Conservation (phyloP, 768 basidiomycete species). For the Suillus alpinus region DNA sequence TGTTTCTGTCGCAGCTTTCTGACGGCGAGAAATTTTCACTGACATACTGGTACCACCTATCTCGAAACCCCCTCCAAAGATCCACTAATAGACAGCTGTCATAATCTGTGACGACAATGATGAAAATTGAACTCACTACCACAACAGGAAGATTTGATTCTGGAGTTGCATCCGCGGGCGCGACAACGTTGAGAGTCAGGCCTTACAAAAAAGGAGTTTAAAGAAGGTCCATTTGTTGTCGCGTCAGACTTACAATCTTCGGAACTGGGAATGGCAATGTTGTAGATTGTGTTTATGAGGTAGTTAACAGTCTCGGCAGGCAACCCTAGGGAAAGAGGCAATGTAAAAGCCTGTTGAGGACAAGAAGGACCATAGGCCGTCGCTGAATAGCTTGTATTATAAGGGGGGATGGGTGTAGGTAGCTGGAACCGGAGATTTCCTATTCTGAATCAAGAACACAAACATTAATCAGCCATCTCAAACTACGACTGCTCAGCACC, state of each 20-base stretch:
- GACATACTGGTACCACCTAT: slow-evolving; percentile 21
- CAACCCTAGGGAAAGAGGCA: slow-evolving; percentile 14
- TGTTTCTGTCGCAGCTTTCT: background rate
- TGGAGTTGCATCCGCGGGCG: slow-evolving; percentile 39
- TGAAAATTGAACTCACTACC: slow-evolving; percentile 36
- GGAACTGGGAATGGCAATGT: slow-evolving; percentile 28
- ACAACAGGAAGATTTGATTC: slow-evolving; percentile 50
- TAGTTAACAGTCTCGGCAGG: slow-evolving; percentile 16
- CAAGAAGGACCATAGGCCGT: slow-evolving; percentile 36
- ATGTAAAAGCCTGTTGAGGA: slow-evolving; percentile 30
- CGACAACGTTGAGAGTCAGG: slow-evolving; percentile 51
- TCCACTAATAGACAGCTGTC: slow-evolving; percentile 21
- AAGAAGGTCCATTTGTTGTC: background rate
- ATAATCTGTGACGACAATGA: background rate
- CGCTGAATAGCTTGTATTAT: slow-evolving; percentile 33
- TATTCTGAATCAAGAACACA: slow-evolving; percentile 17
- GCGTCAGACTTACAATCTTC: slow-evolving; percentile 44
- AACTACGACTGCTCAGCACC: slow-evolving; percentile 6
- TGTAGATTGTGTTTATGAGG: slow-evolving; percentile 28
- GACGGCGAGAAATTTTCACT: background rate
- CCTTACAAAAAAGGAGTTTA: slow-evolving; percentile 24
- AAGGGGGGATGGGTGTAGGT: slow-evolving; percentile 27
- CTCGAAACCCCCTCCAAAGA: slow-evolving; percentile 37
- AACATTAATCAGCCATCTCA: background rate
- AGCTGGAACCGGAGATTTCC: slow-evolving; percentile 34